phyloP scores from a whole-genome alignment of 805 yeast genomes.

The Priceomyces melissophilus region DNA sequence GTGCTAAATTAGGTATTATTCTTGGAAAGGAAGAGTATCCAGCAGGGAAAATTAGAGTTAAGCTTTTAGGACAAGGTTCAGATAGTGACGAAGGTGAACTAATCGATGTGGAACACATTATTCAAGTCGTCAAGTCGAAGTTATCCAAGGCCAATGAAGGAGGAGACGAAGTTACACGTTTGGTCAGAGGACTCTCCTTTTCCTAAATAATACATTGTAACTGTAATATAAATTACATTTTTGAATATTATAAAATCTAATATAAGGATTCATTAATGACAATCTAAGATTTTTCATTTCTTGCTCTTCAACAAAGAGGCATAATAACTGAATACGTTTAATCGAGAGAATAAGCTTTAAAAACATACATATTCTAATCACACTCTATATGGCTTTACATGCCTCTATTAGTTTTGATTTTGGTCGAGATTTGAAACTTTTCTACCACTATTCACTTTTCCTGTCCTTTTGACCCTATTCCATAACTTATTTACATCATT shows the following conservation, averaged over 20 bases:
- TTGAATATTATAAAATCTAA: constrained; percentile 1
- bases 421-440: constrained; percentile 14
- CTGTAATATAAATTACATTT: constrained; percentile 1
- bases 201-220: not conserved
- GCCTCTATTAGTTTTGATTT: constrained; percentile 3
- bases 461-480: constrained; percentile 74
- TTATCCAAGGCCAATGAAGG: constrained; percentile 39
- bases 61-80: constrained; percentile 85
- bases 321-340: not conserved
- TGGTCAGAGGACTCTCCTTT: constrained; percentile 49
- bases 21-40: constrained; percentile 92
- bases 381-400: not conserved
- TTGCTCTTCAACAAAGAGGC: constrained; percentile 1
- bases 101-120: constrained; percentile 59
- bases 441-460: constrained; percentile 33
- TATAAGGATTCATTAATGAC: constrained; percentile 5
- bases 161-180: constrained; percentile 64
- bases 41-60: constrained; percentile 79
- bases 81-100: constrained; percentile 82
- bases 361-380: constrained; percentile 1
- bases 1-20: constrained; percentile 86
- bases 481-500: constrained; percentile 67
- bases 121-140: constrained; percentile 41
- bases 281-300: not conserved
- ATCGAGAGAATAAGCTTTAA: not conserved